phyloP scores from a whole-genome alignment of 1,139 yeast species.

The Pichia sp. region DNA sequence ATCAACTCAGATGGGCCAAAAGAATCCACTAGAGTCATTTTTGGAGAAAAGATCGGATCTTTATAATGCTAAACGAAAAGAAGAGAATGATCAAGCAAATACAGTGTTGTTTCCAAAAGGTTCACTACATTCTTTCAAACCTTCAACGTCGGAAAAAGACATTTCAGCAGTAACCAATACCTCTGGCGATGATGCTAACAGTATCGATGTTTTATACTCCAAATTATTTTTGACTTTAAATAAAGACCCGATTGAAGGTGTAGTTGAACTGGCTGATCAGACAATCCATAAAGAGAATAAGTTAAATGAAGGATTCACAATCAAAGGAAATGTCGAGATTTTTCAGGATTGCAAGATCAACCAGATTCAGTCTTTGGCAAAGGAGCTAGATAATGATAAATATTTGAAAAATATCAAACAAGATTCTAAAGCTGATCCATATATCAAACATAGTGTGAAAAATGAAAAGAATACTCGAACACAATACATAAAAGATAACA shows the following conservation, averaged over 20 bases:
- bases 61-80: neutral
- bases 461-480: neutral
- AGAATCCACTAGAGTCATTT: slow-evolving; percentile 2
- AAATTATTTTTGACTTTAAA: slow-evolving; percentile 19
- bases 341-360: slow-evolving; percentile 39
- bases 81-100: slow-evolving; percentile 8
- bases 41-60: neutral
- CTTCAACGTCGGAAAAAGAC: neutral
- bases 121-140: slow-evolving; percentile 22
- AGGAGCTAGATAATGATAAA: slow-evolving; percentile 33
- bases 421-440: neutral
- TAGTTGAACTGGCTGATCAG: slow-evolving; percentile 18
- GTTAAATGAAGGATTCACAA: slow-evolving; percentile 35
- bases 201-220: slow-evolving; percentile 19
- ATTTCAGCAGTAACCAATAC: neutral
- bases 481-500: no score
- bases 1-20: neutral
- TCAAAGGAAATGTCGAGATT: slow-evolving; percentile 41
- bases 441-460: neutral
- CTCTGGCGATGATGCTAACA: neutral
- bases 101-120: slow-evolving; percentile 25
- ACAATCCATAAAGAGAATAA: slow-evolving; percentile 1
- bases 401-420: neutral
- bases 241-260: slow-evolving; percentile 26
- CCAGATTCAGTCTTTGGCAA: slow-evolving; percentile 44